These are phyloP conservation scores for Debaryomyces castellii DNA, from an alignment of 805 yeast genomes.

Conservation along the genomic window DNA sequence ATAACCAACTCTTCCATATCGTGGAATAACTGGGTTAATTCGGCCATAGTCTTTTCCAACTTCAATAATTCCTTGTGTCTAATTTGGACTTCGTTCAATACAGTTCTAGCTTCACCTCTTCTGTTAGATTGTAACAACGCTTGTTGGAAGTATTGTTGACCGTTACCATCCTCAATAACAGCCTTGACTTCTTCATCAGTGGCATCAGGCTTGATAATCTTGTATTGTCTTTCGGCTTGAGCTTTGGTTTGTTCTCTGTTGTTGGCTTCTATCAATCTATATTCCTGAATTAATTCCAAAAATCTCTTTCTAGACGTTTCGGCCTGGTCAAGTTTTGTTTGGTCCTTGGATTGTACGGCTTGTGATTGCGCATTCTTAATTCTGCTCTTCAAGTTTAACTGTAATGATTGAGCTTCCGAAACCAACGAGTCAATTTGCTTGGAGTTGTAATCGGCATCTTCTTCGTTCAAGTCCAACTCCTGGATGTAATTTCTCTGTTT, in stretches of 20 bases:
- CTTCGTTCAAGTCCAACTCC: conserved; percentile 39
- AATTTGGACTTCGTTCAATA: conserved; percentile 90
- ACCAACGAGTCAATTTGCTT: conserved; percentile 75
- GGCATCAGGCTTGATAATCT: conserved; percentile 84
- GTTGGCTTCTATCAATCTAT: conserved; percentile 81
- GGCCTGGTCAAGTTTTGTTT: conserved; percentile 85
- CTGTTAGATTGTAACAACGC: conserved; percentile 84
- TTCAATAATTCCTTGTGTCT: conserved; percentile 94
- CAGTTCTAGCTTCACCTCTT: conserved; percentile 93
- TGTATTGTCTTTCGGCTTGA: conserved; percentile 91
- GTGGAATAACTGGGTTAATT: conserved; percentile 88
- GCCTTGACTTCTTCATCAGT: conserved; percentile 79
- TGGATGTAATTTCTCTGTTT: conserved; percentile 42
- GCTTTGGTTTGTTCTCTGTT: conserved; percentile 80
- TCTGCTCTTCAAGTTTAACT: conserved; percentile 68
- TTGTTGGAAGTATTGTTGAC: conserved; percentile 91
- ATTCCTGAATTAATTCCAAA: conserved; percentile 81
- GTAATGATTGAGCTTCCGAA: conserved; percentile 76
- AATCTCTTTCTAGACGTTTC: conserved; percentile 84
- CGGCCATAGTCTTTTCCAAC: conserved; percentile 94
- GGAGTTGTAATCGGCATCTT: conserved; percentile 57
- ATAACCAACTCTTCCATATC: conserved; percentile 96
- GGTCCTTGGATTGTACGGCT: conserved; percentile 58
- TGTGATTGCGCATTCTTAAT: conserved; percentile 75
- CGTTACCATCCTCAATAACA: conserved; percentile 80